Evolutionary conservation across 1,284 basidiomycete species (phyloP).

Genomic region (Coniferiporia sulphurascens): DNA sequence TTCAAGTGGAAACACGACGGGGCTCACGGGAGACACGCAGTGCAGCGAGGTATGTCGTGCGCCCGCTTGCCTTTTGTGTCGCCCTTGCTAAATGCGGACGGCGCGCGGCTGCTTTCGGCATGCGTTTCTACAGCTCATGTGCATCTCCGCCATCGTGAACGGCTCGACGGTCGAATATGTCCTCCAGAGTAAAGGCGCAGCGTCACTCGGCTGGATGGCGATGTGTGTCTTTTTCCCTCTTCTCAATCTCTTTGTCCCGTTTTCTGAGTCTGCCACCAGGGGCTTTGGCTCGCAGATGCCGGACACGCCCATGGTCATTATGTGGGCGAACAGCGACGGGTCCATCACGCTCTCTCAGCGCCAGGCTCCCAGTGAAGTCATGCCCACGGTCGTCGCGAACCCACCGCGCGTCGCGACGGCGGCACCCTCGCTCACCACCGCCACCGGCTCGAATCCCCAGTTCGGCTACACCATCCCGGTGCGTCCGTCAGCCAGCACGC

Average conservation of each 20-base stretch:
- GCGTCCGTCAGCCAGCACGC: background rate
- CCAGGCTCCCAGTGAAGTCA: slow-evolving; percentile 37
- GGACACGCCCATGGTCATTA: slow-evolving; percentile 55
- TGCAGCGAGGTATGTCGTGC: slow-evolving; percentile 22
- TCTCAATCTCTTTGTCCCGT: background rate
- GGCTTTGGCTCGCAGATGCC: slow-evolving; percentile 53
- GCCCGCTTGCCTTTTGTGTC: slow-evolving; percentile 3
- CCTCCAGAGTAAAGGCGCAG: slow-evolving; percentile 33
- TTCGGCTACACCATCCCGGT: slow-evolving; percentile 49
- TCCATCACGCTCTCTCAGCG: slow-evolving; percentile 58
- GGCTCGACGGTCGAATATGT: slow-evolving; percentile 41
- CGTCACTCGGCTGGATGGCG: slow-evolving; percentile 50
- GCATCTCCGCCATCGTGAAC: slow-evolving; percentile 39
- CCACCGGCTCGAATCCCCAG: slow-evolving; percentile 31
- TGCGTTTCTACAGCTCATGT: slow-evolving; percentile 34
- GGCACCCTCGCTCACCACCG: slow-evolving; percentile 33
- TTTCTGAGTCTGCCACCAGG: slow-evolving; percentile 27
- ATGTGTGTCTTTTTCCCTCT: slow-evolving; percentile 33
- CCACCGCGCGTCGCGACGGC: slow-evolving; percentile 47
- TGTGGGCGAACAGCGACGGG: slow-evolving; percentile 56
- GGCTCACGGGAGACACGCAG: slow-evolving; percentile 24
- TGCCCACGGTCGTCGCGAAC: slow-evolving; percentile 44
- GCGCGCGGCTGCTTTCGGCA: background rate
- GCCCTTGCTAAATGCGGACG: background rate
- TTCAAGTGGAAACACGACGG: slow-evolving; percentile 21